phyloP scores from a whole-genome alignment of 805 yeast species.

The Schizosaccharomyces lindneri region DNA sequence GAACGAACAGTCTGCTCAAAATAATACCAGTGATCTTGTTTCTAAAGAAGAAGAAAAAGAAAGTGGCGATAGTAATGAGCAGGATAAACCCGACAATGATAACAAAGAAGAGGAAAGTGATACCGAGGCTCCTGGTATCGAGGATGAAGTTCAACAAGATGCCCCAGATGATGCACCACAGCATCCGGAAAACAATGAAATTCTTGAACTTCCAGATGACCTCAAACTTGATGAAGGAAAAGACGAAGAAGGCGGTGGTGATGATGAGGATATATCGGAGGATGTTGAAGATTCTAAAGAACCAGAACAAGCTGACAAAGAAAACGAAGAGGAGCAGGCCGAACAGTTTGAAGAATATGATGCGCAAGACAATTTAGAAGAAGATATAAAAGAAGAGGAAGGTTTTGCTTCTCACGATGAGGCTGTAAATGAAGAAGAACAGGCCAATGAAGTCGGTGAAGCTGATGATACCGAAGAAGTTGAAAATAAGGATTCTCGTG shows the following conservation, averaged over 20 bases:
- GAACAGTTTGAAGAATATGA: slow-evolving; percentile 14
- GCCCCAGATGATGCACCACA: slow-evolving; percentile 19
- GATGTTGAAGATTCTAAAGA: slow-evolving; percentile 14
- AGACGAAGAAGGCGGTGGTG: slow-evolving; percentile 19
- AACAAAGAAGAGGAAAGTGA: slow-evolving; percentile 18
- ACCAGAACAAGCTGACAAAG: slow-evolving; percentile 14
- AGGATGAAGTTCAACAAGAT: slow-evolving; percentile 61
- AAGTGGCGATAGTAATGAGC: slow-evolving; percentile 15
- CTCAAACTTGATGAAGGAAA: slow-evolving; percentile 66
- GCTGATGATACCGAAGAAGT: slow-evolving; percentile 16
- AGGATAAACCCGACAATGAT: slow-evolving; percentile 18
- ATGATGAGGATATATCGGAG: slow-evolving; percentile 12
- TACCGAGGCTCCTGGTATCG: slow-evolving; percentile 24
- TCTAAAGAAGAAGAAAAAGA: slow-evolving; percentile 14
- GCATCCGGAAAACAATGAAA: slow-evolving; percentile 47
- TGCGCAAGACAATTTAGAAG: slow-evolving; percentile 12
- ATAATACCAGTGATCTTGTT: slow-evolving; percentile 13
- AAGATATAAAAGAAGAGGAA: slow-evolving; percentile 8
- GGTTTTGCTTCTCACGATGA: slow-evolving; percentile 10
- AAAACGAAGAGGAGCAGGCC: slow-evolving; percentile 13
- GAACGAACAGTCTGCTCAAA: slow-evolving; percentile 9
- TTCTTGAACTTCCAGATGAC: slow-evolving; percentile 78
- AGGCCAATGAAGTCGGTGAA: slow-evolving; percentile 12
- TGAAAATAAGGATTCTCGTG: slow-evolving; percentile 12
- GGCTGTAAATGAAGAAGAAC: slow-evolving; percentile 8